phyloP scores from a whole-genome alignment of 2,329 filamentous ascomycete species.

The Teratosphaeria epicoccoides region DNA sequence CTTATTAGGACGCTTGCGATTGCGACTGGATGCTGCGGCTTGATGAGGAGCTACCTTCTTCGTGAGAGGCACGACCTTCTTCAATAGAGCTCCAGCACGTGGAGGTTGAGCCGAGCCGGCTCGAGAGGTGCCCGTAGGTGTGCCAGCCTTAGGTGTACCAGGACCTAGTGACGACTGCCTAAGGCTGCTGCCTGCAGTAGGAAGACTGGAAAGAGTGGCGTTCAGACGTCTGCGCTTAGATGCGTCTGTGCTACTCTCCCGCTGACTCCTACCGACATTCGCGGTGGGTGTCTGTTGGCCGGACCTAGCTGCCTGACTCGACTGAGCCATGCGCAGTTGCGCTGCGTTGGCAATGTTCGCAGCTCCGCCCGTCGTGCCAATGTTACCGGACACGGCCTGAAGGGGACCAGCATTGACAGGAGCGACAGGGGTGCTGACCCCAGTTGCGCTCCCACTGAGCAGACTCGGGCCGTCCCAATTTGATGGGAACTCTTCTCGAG shows the following conservation, averaged over 20 bases:
- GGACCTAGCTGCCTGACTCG: constrained; percentile 8
- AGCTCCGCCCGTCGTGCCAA: constrained; percentile 36
- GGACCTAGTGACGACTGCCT: constrained; percentile 51
- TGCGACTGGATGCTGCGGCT: constrained; percentile 8
- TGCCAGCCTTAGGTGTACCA: constrained; percentile 53
- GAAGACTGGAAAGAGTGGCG: constrained; percentile 42
- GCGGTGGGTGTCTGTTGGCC: constrained; percentile 12
- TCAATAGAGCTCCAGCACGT: constrained; percentile 14
- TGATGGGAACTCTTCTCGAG: constrained; percentile 47
- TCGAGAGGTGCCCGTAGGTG: constrained; percentile 39
- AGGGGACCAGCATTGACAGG: constrained; percentile 32
- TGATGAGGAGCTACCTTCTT: constrained; percentile 11
- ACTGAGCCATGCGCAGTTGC: constrained; percentile 34
- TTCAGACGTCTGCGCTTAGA: constrained; percentile 51
- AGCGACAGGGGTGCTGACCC: constrained; percentile 18
- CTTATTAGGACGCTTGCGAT: constrained; percentile 12
- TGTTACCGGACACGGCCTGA: constrained; percentile 46
- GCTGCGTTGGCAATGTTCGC: constrained; percentile 43
- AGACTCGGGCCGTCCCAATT: constrained; percentile 52
- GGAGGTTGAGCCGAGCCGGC: constrained; percentile 49
- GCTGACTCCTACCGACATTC: constrained; percentile 17
- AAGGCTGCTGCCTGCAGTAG: constrained; percentile 43
- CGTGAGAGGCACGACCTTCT: constrained; percentile 36
- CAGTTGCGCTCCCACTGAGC: constrained; percentile 30
- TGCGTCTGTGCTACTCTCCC: constrained; percentile 33